Percentiles rank a stretch among this genome's conserved stretches.
Conservation (phyloP, 164 flowering plant genomes). For the Stephania yunnanensis region DNA sequence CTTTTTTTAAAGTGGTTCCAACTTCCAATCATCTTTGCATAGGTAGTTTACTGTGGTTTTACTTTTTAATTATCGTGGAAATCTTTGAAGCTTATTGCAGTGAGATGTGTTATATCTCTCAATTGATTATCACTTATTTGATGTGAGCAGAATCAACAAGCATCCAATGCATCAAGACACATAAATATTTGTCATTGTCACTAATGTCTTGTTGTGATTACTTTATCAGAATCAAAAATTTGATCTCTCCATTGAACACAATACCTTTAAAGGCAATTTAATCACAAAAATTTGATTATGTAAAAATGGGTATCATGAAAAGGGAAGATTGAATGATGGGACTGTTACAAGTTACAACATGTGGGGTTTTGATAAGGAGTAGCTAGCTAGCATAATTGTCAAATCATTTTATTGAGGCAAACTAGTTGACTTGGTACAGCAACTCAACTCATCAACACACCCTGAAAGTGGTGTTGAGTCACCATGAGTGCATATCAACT, state of each 20-base stretch:
- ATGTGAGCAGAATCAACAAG: not conserved
- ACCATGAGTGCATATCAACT: not conserved
- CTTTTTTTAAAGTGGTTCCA: too few species aligned
- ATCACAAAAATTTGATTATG: not conserved
- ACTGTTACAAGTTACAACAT: constrained; percentile 1
- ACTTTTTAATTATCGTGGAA: not conserved
- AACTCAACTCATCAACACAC: not conserved
- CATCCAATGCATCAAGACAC: not conserved
- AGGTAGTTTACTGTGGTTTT: not conserved
- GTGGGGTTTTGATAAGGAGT: not conserved
- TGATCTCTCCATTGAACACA: not conserved
- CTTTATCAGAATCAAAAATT: not conserved
- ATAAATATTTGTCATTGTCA: not conserved
- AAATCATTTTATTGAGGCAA: not conserved
- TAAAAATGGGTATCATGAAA: not conserved
- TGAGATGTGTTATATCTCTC: not conserved
- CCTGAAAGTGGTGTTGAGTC: not conserved
- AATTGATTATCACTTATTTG: not conserved
- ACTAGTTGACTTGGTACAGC: constrained; percentile 1
- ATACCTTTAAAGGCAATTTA: not conserved
- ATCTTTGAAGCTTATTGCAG: not conserved
- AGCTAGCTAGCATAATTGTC: not conserved
- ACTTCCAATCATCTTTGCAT: not conserved
- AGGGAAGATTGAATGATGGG: not conserved
- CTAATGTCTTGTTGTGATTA: not conserved